These are phyloP conservation scores for Parachaetomium inaequale DNA, from an alignment of 495 filamentous ascomycete species.

Conservation along the genomic window DNA sequence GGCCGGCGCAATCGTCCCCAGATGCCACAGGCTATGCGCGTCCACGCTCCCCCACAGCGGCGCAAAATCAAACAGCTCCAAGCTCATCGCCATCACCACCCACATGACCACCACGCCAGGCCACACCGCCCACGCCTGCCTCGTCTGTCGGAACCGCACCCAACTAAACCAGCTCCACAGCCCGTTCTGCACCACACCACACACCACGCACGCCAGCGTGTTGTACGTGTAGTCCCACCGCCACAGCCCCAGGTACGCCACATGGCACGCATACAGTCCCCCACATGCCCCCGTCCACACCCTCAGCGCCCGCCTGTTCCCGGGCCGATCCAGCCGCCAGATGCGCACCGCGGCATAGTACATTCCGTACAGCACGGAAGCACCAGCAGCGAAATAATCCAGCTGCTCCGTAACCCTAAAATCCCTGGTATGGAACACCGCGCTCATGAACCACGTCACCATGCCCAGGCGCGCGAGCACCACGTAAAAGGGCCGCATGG, in stretches of 20 bases:
- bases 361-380: constrained; percentile 83
- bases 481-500: constrained; percentile 76
- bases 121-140: constrained; percentile 78
- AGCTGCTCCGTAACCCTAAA: constrained; percentile 83
- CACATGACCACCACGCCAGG: constrained; percentile 90
- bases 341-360: constrained; percentile 79
- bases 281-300: constrained; percentile 73
- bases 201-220: constrained; percentile 87
- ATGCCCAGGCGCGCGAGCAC: constrained; percentile 77
- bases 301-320: constrained; percentile 53
- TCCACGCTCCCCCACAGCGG: constrained; percentile 79
- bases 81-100: constrained; percentile 88
- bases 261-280: constrained; percentile 68
- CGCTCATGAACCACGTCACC: constrained; percentile 79
- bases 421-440: constrained; percentile 87
- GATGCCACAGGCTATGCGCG: constrained; percentile 95
- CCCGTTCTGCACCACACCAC: constrained; percentile 74
- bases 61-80: constrained; percentile 92
- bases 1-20: constrained; percentile 84
- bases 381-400: constrained; percentile 95
- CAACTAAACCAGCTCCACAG: constrained; percentile 86
- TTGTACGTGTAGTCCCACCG: constrained; percentile 96
- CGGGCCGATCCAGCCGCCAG: constrained; percentile 68
- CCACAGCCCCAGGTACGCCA: constrained; percentile 79
- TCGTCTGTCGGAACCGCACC: constrained; percentile 62